These are phyloP conservation scores for Aspergillus intermedius DNA, from an alignment of 2,329 filamentous ascomycete species.

Conservation along the genomic window DNA sequence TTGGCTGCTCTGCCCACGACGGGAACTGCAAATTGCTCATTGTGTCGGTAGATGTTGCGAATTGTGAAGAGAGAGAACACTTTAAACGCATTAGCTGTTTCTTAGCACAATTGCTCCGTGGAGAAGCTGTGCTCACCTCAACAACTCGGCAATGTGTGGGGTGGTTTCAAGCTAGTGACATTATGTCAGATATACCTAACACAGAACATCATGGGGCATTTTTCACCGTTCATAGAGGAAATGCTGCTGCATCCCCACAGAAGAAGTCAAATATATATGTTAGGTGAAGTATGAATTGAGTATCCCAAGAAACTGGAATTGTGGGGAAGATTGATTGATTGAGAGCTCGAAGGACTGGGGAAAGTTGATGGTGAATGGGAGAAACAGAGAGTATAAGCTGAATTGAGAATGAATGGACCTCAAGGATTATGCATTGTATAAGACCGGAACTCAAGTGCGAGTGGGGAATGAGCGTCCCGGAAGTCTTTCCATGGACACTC, in stretches of 20 bases:
- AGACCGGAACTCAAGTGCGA: slow-evolving; percentile 6
- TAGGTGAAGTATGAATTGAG: neutral
- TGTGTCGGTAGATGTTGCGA: slow-evolving; percentile 4
- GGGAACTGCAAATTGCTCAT: slow-evolving; percentile 25
- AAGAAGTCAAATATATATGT: neutral
- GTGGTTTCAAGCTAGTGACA: slow-evolving; percentile 1
- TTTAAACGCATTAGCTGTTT: neutral
- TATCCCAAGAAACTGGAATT: neutral
- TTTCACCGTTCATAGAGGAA: neutral
- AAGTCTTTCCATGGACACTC: neutral
- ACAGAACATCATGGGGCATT: neutral
- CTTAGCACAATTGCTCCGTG: neutral
- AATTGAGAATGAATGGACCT: neutral
- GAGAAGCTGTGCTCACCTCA: neutral
- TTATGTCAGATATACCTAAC: slow-evolving; percentile 9
- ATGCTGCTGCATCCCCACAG: neutral
- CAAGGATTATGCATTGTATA: neutral
- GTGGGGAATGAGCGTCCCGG: slow-evolving; percentile 1
- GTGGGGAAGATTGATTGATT: neutral
- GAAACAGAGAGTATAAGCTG: neutral
- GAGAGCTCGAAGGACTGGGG: neutral
- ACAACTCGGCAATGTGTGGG: neutral
- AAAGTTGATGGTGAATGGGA: neutral
- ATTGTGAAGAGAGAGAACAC: neutral
- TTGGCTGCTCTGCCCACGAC: slow-evolving; percentile 26